Percentiles rank a stretch among this genome's conserved stretches.
These are phyloP conservation scores for Aspergillus panamensis DNA, from an alignment of 495 filamentous ascomycete genomes.

Conservation along the genomic window DNA sequence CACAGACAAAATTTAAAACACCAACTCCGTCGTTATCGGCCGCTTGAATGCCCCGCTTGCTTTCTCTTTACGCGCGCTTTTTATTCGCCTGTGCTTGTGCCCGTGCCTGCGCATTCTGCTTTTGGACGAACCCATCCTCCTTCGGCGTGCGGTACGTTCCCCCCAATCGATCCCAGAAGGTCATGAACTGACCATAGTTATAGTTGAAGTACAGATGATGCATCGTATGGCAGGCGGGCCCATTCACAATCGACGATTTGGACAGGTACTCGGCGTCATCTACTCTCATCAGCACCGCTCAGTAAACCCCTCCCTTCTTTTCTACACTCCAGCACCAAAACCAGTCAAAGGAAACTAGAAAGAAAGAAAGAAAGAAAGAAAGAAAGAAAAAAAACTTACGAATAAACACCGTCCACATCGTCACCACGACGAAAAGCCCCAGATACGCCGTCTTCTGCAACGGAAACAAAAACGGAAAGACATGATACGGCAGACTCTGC, in stretches of 20 bases:
- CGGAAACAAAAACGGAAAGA: constrained; percentile 88
- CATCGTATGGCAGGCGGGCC: constrained; percentile 90
- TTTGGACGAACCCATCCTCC: not conserved
- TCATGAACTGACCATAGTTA: constrained; percentile 95
- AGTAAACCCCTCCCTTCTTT: not conserved
- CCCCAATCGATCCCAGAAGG: constrained; percentile 85
- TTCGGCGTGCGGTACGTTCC: constrained; percentile 84
- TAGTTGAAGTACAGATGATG: constrained; percentile 97
- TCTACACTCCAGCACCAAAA: not conserved
- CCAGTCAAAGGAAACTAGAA: not conserved
- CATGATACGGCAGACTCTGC: constrained; percentile 88
- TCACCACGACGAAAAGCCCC: constrained; percentile 80
- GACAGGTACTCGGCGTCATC: constrained; percentile 89
- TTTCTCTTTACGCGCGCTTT: too few species aligned
- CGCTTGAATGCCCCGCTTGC: too few species aligned
- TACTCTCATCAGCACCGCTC: constrained; percentile 5
- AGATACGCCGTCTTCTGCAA: constrained; percentile 87
- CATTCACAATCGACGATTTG: constrained; percentile 79
- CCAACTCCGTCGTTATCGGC: too few species aligned
- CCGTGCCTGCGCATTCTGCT: too few species aligned
- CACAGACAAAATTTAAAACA: too few species aligned
- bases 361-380: not conserved
- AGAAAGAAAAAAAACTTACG: constrained; percentile 35
- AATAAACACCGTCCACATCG: constrained; percentile 94
- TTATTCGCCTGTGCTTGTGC: too few species aligned